Evolutionary conservation across 176 grass and related monocot species (phyloP).

Genomic region (Cenchrus americanus): DNA sequence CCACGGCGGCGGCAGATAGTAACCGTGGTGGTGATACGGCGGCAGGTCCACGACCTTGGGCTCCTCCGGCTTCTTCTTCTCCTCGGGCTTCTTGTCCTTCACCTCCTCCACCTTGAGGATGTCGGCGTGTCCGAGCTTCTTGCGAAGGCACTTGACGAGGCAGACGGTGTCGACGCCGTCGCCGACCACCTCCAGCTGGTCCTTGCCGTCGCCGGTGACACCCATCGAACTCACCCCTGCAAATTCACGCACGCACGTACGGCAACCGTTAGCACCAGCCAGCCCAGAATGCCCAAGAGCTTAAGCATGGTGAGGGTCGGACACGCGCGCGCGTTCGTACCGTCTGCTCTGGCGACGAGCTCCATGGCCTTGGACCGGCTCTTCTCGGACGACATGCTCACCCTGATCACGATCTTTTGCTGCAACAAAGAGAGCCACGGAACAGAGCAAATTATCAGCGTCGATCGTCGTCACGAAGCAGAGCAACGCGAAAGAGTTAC

Average conservation of each 20-base stretch:
- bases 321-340: background rate
- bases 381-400: conserved; percentile 45
- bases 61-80: conserved; percentile 9
- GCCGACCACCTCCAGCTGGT: conserved; percentile 50
- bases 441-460: background rate
- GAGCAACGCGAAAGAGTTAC: background rate
- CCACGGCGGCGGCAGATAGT: background rate
- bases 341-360: conserved; percentile 36
- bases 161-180: conserved; percentile 37
- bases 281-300: background rate
- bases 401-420: conserved; percentile 66
- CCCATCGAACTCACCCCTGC: conserved; percentile 47
- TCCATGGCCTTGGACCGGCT: conserved; percentile 40
- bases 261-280: background rate
- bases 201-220: conserved; percentile 48
- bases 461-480: background rate
- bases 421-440: conserved; percentile 11
- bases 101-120: conserved; percentile 56
- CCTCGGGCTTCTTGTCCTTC: conserved; percentile 23
- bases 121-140: conserved; percentile 50
- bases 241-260: background rate
- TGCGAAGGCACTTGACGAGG: conserved; percentile 46
- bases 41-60: background rate
- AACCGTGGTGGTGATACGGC: background rate
- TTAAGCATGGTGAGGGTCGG: background rate